Percentiles rank a stretch among this genome's conserved stretches.
These are phyloP conservation scores for Hirsutella thompsonii DNA, from an alignment of 2,329 filamentous ascomycete genomes.

Conservation along the genomic window DNA sequence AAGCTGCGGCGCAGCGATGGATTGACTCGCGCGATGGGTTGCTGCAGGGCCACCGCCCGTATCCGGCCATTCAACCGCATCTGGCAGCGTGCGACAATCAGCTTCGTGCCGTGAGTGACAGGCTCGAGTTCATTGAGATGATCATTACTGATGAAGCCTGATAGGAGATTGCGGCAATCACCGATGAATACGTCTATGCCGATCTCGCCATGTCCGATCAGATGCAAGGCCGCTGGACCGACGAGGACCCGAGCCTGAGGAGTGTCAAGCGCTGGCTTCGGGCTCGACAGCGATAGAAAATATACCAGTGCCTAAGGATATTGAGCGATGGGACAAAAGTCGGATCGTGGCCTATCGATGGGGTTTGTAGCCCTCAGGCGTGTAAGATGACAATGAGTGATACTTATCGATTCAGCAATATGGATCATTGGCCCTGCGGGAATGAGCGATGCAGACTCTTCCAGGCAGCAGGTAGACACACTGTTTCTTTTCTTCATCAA, in stretches of 20 bases:
- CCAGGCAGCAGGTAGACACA: no score
- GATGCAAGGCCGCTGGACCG: slow-evolving; percentile 46
- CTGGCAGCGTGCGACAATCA: slow-evolving; percentile 43
- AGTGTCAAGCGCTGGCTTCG: slow-evolving; percentile 47
- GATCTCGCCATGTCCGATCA: slow-evolving; percentile 41
- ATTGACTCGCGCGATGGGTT: slow-evolving; percentile 39
- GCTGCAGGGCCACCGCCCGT: slow-evolving; percentile 37
- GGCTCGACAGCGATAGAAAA: slow-evolving; percentile 14
- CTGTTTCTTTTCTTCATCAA: no score
- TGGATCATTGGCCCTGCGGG: no score
- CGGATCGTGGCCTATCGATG: no score
- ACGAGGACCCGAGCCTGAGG: slow-evolving; percentile 46
- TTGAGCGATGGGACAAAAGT: no score
- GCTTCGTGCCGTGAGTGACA: slow-evolving; percentile 37
- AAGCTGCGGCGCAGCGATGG: slow-evolving; percentile 48
- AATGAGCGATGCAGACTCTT: no score
- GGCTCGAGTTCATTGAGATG: no score
- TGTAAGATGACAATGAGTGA: no score
- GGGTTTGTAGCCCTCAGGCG: no score
- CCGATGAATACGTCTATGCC: slow-evolving; percentile 44
- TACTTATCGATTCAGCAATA: no score
- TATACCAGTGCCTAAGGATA: no score
- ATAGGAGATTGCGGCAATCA: slow-evolving; percentile 44
- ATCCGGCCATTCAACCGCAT: slow-evolving; percentile 30
- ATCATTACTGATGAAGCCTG: no score